Evolutionary conservation across 768 basidiomycete genomes (phyloP).

Genomic region (Mycena capillaripes): DNA sequence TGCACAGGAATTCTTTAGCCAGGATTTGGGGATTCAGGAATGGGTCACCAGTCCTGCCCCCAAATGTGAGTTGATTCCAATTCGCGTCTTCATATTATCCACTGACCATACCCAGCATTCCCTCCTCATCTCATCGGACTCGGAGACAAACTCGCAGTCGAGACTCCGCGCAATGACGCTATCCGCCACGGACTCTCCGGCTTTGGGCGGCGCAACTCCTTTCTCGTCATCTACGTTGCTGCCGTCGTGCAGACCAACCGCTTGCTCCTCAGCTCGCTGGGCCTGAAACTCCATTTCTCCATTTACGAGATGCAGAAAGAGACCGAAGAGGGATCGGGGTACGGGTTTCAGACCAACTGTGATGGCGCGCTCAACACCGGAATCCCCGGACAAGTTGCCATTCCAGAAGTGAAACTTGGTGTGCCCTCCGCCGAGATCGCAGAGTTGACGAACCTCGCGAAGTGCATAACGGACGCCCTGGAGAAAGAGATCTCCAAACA

Average conservation of each 20-base stretch:
- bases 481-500: not conserved
- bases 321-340: not conserved
- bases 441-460: not conserved
- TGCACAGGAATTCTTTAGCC: too few species aligned
- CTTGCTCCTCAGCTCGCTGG: not conserved
- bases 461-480: not conserved
- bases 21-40: too few species aligned
- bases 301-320: conserved; percentile 3
- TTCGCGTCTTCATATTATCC: too few species aligned
- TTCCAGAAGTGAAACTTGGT: not conserved
- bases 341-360: not conserved
- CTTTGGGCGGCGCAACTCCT: not conserved
- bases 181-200: conserved; percentile 5
- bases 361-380: conserved; percentile 3
- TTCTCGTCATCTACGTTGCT: not conserved
- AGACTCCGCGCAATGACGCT: too few species aligned
- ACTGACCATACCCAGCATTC: too few species aligned
- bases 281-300: not conserved
- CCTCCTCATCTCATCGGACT: too few species aligned
- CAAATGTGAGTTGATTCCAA: too few species aligned
- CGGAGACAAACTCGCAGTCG: too few species aligned
- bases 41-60: too few species aligned
- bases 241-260: not conserved
- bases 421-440: not conserved
- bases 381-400: not conserved